phyloP scores from a whole-genome alignment of 2,329 filamentous ascomycete genomes.

The Calonectria fujianensis region DNA sequence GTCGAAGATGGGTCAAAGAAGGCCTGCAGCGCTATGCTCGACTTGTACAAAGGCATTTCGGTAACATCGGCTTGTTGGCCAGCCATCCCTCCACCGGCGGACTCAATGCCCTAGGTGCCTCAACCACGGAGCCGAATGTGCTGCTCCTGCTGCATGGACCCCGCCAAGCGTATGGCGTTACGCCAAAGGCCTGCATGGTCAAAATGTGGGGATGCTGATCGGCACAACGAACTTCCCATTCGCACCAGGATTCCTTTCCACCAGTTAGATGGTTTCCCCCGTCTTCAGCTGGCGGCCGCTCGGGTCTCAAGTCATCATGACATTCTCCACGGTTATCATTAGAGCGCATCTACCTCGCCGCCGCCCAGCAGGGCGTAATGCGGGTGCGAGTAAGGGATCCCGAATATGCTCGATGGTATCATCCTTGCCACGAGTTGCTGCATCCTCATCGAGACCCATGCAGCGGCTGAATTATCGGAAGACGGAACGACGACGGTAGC shows the following conservation, averaged over 20 bases:
- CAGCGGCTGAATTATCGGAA: slow-evolving; percentile 21
- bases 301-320: slow-evolving; percentile 32
- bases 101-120: slow-evolving; percentile 11
- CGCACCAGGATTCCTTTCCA: slow-evolving; percentile 11
- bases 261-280: slow-evolving; percentile 31
- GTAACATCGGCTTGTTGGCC: slow-evolving; percentile 33
- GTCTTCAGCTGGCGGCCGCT: slow-evolving; percentile 38
- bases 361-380: slow-evolving; percentile 2
- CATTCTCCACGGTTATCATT: slow-evolving; percentile 34
- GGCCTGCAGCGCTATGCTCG: slow-evolving; percentile 12
- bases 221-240: slow-evolving; percentile 26
- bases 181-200: slow-evolving; percentile 24
- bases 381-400: slow-evolving; percentile 5
- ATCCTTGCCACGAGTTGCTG: slow-evolving; percentile 17
- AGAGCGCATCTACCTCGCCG: slow-evolving; percentile 28
- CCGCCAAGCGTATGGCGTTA: slow-evolving; percentile 33
- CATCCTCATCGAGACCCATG: slow-evolving; percentile 22
- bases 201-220: slow-evolving; percentile 34
- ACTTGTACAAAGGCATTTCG: slow-evolving; percentile 31
- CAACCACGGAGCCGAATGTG: slow-evolving; percentile 30
- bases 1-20: slow-evolving; percentile 4
- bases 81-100: slow-evolving; percentile 20
- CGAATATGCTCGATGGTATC: slow-evolving; percentile 23
- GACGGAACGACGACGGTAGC: slow-evolving; percentile 9
- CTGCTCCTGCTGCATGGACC: slow-evolving; percentile 18